These are phyloP conservation scores for Chionographis japonica DNA, from an alignment of 106 monocot species.

Conservation along the genomic window DNA sequence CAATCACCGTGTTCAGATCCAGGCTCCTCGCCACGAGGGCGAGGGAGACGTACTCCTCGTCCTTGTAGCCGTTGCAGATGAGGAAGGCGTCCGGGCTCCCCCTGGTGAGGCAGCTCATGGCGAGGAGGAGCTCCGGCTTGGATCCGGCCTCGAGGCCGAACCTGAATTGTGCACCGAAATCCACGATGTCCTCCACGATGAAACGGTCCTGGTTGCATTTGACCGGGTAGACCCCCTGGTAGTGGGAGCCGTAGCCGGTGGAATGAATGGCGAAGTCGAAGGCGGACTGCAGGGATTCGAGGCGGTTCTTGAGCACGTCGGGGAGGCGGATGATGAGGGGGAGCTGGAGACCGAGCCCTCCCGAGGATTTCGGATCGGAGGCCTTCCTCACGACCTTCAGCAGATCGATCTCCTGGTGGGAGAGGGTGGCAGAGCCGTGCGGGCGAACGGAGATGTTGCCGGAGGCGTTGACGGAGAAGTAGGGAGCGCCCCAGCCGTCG, in stretches of 20 bases:
- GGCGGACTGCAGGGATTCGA: conserved; percentile 71
- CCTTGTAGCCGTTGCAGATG: conserved; percentile 98
- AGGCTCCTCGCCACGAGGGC: conserved; percentile 67
- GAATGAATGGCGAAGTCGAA: conserved; percentile 78
- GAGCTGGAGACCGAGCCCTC: conserved; percentile 82
- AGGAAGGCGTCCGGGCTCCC: conserved; percentile 76
- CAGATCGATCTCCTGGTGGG: conserved; percentile 88
- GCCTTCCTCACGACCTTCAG: conserved; percentile 86
- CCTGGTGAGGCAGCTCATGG: conserved; percentile 74
- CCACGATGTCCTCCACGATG: conserved; percentile 85
- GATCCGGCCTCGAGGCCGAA: conserved; percentile 98
- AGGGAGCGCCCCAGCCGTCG: conserved; percentile 90
- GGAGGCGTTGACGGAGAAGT: conserved; percentile 69
- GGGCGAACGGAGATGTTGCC: conserved; percentile 77
- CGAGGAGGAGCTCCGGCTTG: conserved; percentile 93
- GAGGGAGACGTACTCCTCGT: conserved; percentile 81
- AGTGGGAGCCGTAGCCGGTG: conserved; percentile 52
- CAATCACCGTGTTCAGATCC: conserved; percentile 69
- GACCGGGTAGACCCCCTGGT: conserved; percentile 95
- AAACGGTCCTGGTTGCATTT: conserved; percentile 93
- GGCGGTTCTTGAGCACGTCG: conserved; percentile 73
- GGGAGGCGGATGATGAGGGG: conserved; percentile 88
- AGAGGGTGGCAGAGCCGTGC: conserved; percentile 51
- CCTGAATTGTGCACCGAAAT: conserved; percentile 60
- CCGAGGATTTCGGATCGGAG: conserved; percentile 47